A percentile compares a stretch with the other conserved stretches of the same genome.
Conservation (phyloP, 2,329 filamentous ascomycete genomes). For the Fusarium multiceps region DNA sequence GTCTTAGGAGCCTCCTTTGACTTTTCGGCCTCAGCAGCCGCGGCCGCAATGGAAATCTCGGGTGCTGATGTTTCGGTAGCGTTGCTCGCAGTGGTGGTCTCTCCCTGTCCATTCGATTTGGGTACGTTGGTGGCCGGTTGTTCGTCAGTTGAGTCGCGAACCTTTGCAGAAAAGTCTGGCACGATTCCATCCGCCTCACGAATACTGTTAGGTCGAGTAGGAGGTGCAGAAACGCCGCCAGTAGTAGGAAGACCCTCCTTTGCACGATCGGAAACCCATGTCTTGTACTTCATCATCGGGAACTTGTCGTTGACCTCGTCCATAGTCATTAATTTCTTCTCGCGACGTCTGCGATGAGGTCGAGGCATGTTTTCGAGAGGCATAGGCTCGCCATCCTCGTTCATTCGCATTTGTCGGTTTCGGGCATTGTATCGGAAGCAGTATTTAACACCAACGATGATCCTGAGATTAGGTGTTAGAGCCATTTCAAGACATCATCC, state of each 20-base stretch:
- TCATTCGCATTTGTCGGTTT: conserved; percentile 81
- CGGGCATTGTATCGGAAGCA: conserved; percentile 98
- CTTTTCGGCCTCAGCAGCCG: conserved; percentile 36
- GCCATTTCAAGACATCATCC: neutral
- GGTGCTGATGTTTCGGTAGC: conserved; percentile 23
- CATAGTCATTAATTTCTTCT: conserved; percentile 99
- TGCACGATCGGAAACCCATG: conserved; percentile 86
- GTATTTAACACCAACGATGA: conserved; percentile 99
- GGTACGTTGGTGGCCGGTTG: conserved; percentile 47
- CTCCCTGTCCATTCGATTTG: conserved; percentile 31
- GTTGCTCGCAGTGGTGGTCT: conserved; percentile 25
- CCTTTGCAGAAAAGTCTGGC: conserved; percentile 58
- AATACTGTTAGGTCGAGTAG: conserved; percentile 79
- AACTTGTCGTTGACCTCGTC: conserved; percentile 99
- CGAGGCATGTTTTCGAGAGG: conserved; percentile 86
- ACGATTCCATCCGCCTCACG: conserved; percentile 71
- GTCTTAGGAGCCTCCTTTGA: conserved; percentile 33
- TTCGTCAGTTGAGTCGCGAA: conserved; percentile 59
- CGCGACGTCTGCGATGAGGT: conserved; percentile 85
- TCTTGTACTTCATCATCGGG: conserved; percentile 95
- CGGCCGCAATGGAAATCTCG: conserved; percentile 34
- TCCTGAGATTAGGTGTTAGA: conserved; percentile 70
- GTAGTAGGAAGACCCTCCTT: conserved; percentile 84
- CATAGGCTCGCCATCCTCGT: conserved; percentile 87
- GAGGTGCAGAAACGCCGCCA: conserved; percentile 82